phyloP scores from a whole-genome alignment of 2,329 filamentous ascomycete genomes.

The Colletotrichum aenigma region DNA sequence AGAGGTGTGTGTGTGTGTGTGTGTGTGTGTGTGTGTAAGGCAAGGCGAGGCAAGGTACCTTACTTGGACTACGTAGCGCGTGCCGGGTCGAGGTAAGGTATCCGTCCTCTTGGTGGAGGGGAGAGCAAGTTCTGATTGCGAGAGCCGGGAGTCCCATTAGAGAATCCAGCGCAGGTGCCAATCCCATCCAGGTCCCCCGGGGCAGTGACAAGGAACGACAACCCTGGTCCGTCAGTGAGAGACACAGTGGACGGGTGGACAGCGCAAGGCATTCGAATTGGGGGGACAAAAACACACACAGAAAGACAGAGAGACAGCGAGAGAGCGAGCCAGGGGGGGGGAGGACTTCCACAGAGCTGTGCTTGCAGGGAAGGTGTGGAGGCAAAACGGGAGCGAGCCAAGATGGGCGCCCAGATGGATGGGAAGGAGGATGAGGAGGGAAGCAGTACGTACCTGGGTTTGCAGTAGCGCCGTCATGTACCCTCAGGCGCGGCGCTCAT shows the following conservation, averaged over 20 bases:
- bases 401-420: constrained; percentile 15
- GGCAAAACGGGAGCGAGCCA: constrained; percentile 20
- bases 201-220: background rate
- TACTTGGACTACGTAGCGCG: background rate
- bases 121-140: background rate
- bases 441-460: background rate
- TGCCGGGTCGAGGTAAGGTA: background rate
- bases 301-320: background rate
- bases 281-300: background rate
- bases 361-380: constrained; percentile 15
- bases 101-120: background rate
- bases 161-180: background rate
- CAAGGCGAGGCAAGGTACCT: background rate
- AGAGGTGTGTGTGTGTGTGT: background rate
- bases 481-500: background rate
- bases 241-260: background rate
- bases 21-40: background rate
- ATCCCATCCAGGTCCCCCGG: background rate
- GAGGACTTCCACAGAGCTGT: background rate
- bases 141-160: background rate
- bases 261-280: background rate
- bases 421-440: background rate
- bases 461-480: background rate
- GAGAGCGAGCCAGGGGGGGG: background rate
- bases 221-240: background rate